phyloP scores from a whole-genome alignment of 2,329 filamentous ascomycete species.

The Fusarium anguioides region DNA sequence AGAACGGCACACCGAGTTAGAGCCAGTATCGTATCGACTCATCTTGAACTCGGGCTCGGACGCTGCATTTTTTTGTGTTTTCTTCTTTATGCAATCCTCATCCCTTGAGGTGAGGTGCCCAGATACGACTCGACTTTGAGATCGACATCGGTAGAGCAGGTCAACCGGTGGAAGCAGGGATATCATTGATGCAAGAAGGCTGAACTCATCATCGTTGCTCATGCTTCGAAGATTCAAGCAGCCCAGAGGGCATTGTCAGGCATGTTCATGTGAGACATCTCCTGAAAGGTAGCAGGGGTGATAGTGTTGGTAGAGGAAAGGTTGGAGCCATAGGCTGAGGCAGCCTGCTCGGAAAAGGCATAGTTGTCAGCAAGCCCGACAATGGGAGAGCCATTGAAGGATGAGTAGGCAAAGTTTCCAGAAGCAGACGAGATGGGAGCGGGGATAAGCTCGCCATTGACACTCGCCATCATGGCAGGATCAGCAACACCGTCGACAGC shows the following conservation, averaged over 20 bases:
- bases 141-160: slow-evolving; percentile 6
- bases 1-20: slow-evolving; percentile 24
- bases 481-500: slow-evolving; percentile 35
- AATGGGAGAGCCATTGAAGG: slow-evolving; percentile 42
- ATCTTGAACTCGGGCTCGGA: slow-evolving; percentile 26
- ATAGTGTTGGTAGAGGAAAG: slow-evolving; percentile 46
- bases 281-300: slow-evolving; percentile 43
- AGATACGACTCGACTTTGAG: slow-evolving; percentile 5
- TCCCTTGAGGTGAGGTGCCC: slow-evolving; percentile 31
- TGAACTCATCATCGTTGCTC: slow-evolving; percentile 11
- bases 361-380: slow-evolving; percentile 39
- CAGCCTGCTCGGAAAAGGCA: slow-evolving; percentile 42
- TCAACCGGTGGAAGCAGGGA: slow-evolving; percentile 34
- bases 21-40: slow-evolving; percentile 21
- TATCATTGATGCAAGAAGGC: slow-evolving; percentile 26
- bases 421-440: slow-evolving; percentile 45
- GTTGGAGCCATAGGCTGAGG: slow-evolving; percentile 43
- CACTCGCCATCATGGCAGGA: slow-evolving; percentile 31
- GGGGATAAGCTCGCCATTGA: slow-evolving; percentile 34
- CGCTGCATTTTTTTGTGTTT: slow-evolving; percentile 24
- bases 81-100: slow-evolving; percentile 34
- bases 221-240: slow-evolving; percentile 15
- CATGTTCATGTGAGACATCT: slow-evolving; percentile 41
- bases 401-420: slow-evolving; percentile 37
- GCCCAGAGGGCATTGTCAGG: slow-evolving; percentile 37